Conservation (phyloP, 495 filamentous ascomycete species). For the Entonaema liquescens region DNA sequence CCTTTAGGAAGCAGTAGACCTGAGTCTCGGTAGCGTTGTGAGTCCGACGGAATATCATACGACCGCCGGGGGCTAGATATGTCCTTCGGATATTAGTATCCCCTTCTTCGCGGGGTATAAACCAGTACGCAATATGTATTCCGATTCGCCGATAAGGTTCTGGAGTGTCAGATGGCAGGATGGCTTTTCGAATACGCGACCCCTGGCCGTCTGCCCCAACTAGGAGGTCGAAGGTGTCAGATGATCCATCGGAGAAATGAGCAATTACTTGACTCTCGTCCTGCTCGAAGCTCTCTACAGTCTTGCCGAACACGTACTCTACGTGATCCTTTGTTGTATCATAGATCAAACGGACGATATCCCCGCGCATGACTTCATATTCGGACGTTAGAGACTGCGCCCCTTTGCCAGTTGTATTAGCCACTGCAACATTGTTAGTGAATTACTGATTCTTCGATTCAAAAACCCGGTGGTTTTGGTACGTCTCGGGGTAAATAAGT, state of each 20-base stretch:
- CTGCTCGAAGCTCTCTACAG: constrained; percentile 40
- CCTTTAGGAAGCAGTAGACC: constrained; percentile 48
- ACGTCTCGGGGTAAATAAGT: not conserved
- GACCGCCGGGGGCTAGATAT: constrained; percentile 43
- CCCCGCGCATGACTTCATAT: constrained; percentile 65
- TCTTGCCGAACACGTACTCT: constrained; percentile 55
- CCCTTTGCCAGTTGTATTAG: constrained; percentile 52
- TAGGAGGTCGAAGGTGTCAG: constrained; percentile 53
- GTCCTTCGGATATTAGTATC: constrained; percentile 30
- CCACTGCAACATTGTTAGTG: constrained; percentile 14
- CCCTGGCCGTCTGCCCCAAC: constrained; percentile 58
- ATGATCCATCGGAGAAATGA: constrained; percentile 46
- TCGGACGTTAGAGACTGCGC: constrained; percentile 60
- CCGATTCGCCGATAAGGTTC: constrained; percentile 33
- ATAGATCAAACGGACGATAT: constrained; percentile 58
- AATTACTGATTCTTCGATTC: not conserved
- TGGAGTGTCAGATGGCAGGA: constrained; percentile 38
- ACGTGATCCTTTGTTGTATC: constrained; percentile 55
- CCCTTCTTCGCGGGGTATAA: constrained; percentile 17
- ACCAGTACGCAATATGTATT: constrained; percentile 39
- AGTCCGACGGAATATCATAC: constrained; percentile 49
- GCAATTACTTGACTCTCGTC: constrained; percentile 15
- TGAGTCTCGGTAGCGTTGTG: constrained; percentile 47
- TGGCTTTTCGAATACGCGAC: constrained; percentile 51
- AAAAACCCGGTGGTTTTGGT: not conserved